phyloP scores from a whole-genome alignment of 2,329 filamentous ascomycete genomes.

The Penicillium decumbens region DNA sequence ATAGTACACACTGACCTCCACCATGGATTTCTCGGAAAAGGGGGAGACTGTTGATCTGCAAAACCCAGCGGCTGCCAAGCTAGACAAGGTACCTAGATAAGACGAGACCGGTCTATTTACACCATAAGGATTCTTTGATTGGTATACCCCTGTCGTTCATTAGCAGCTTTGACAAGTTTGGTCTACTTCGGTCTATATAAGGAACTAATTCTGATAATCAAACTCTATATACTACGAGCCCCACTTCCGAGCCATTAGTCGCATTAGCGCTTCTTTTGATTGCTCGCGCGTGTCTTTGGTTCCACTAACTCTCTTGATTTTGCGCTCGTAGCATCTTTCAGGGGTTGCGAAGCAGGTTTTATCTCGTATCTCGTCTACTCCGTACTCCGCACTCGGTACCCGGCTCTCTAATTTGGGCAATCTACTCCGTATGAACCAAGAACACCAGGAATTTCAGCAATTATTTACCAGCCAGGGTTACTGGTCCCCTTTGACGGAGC shows the following conservation, averaged over 20 bases:
- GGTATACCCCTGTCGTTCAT: slow-evolving; percentile 6
- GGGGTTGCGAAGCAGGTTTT: background rate
- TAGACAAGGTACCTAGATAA: slow-evolving; percentile 1
- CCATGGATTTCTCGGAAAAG: slow-evolving; percentile 4
- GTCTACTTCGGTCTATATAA: background rate
- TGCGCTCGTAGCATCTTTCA: slow-evolving; percentile 9
- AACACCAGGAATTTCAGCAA: too few relatives aligned
- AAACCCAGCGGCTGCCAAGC: slow-evolving; percentile 4
- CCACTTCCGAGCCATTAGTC: slow-evolving; percentile 5
- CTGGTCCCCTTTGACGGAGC: background rate
- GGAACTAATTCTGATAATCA: slow-evolving; percentile 3
- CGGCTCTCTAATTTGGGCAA: background rate
- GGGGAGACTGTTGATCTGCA: slow-evolving; percentile 12
- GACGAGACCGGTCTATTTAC: slow-evolving; percentile 14
- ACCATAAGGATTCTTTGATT: slow-evolving; percentile 2
- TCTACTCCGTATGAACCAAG: background rate
- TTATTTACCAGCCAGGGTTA: too few relatives aligned
- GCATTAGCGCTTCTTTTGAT: slow-evolving; percentile 4
- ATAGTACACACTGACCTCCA: background rate
- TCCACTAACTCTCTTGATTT: background rate
- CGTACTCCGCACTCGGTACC: background rate
- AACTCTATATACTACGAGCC: slow-evolving; percentile 4
- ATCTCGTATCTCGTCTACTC: too few relatives aligned
- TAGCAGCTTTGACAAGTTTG: background rate
- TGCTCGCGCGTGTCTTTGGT: background rate